Conservation (phyloP, 768 basidiomycete genomes). For the Leccinum imitatum region DNA sequence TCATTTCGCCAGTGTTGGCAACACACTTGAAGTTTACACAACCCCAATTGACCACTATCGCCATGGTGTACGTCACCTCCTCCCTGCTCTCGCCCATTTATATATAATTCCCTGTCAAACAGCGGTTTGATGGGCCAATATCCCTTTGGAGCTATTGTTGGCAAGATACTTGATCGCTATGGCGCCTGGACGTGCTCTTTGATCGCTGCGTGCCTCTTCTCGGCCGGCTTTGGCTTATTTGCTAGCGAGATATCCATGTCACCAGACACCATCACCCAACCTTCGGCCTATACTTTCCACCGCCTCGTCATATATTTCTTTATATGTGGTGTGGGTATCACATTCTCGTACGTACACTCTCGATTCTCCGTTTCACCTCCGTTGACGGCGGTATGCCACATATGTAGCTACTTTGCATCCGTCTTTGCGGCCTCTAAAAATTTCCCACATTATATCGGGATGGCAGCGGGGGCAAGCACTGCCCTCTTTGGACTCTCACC, state of each 20-base stretch:
- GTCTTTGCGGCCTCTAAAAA: slow-evolving; percentile 73
- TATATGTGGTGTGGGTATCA: slow-evolving; percentile 64
- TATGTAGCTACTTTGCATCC: slow-evolving; percentile 61
- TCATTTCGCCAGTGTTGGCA: slow-evolving; percentile 64
- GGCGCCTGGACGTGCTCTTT: slow-evolving; percentile 72
- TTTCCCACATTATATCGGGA: slow-evolving; percentile 64
- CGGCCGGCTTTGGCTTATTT: slow-evolving; percentile 61
- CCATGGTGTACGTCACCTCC: slow-evolving; percentile 61
- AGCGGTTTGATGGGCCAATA: slow-evolving; percentile 88
- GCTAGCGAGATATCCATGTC: slow-evolving; percentile 54
- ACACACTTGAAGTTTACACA: slow-evolving; percentile 63
- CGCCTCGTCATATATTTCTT: slow-evolving; percentile 58
- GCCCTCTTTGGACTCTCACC: slow-evolving; percentile 83
- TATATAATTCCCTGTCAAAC: not conserved
- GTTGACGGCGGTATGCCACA: slow-evolving; percentile 2
- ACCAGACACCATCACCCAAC: slow-evolving; percentile 36
- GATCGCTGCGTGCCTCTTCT: slow-evolving; percentile 56
- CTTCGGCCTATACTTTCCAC: slow-evolving; percentile 47
- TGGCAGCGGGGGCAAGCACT: slow-evolving; percentile 65
- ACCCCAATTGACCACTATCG: slow-evolving; percentile 76
- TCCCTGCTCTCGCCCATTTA: not conserved
- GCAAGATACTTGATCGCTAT: slow-evolving; percentile 63
- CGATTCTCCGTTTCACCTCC: not conserved
- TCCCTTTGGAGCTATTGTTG: slow-evolving; percentile 67
- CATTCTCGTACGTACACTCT: slow-evolving; percentile 59